These are phyloP conservation scores for Clavispora phyllophila DNA, from an alignment of 805 yeast genomes.

Conservation along the genomic window DNA sequence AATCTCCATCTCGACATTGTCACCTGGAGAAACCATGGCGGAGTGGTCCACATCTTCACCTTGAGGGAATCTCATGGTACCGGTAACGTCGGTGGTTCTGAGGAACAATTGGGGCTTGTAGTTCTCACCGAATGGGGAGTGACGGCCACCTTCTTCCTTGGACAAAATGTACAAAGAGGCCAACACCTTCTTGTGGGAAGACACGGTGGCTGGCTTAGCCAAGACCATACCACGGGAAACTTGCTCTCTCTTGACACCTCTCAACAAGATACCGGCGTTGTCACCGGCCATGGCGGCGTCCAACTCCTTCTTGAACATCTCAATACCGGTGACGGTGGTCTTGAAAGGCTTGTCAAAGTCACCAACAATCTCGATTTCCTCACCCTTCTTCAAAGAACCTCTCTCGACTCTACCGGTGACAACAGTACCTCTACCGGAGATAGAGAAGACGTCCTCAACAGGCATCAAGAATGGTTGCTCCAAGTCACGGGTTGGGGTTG, in stretches of 20 bases:
- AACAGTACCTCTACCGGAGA: conserved; percentile 99
- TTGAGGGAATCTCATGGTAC: conserved; percentile 83
- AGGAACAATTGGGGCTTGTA: conserved; percentile 97
- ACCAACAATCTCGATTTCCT: conserved; percentile 96
- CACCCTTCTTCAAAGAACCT: conserved; percentile 96
- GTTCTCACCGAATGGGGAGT: conserved; percentile 93
- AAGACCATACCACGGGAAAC: conserved; percentile 96
- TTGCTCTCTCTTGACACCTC: conserved; percentile 98
- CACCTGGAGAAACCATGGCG: conserved; percentile 95
- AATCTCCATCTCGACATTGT: conserved; percentile 94
- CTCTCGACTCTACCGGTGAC: conserved; percentile 99
- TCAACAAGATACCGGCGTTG: conserved; percentile 93
- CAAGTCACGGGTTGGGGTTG: conserved; percentile 94
- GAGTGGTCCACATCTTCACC: conserved; percentile 70
- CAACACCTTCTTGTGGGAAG: conserved; percentile 89
- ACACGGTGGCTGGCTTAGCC: conserved; percentile 86
- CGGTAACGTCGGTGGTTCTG: conserved; percentile 95
- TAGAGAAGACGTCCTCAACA: conserved; percentile 94
- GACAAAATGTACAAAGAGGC: conserved; percentile 90
- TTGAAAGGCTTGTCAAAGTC: conserved; percentile 79
- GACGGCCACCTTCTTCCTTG: conserved; percentile 99
- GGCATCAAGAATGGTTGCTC: conserved; percentile 97
- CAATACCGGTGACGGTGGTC: conserved; percentile 96
- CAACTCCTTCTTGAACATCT: conserved; percentile 98
- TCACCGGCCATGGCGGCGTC: conserved; percentile 99